Base-by-base conservation (phyloP, 139 green algal genomes). In the Chlorella sorokiniana region DNA sequence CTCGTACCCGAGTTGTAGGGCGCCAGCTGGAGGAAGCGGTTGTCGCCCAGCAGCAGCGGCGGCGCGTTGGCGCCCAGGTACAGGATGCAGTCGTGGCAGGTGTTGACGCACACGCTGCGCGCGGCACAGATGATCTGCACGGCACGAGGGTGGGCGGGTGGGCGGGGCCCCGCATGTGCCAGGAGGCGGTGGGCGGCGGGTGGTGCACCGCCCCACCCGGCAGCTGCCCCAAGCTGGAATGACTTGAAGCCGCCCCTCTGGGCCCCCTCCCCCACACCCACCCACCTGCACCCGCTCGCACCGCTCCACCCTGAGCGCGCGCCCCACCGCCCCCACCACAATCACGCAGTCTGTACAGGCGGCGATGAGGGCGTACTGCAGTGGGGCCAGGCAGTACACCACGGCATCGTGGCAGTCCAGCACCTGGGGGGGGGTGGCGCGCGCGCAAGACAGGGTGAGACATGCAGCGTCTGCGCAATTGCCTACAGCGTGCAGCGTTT, bases 311-410 rank as follows among this genome's bases (percentile, higher is more conserved):
- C 92, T 82, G 61, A 97, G 70, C 79, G 91, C 61, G 4, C 88
- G 79, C 1, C 91, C 89, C 51, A 91, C 92, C 16, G 94, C 91
- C 3, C 93, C 93, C 54, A 92, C 61, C 71, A 97, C 83, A 40
- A 95, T 85, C 25, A 97, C 91, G 88, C 93, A 96, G 87, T 98
- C 93, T 29, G 69, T 89, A 85, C 95, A 98, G 76, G 88, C 89
- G 38, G 83, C 88, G n/a, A 98, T 79, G 41, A 88, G 86, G 18
- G 88, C 91, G 37, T 88, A 88, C 79, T 94, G 86, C 76, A 98
- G 83, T 7, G 93, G 93, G 29, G 93, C 91, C 51, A 98, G 90
- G 14, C 89, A 77, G 83, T 98, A 98, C n/a, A 97, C 88, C 38
- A 94, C 82, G 2, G 88, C 88, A 76, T 98, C 95, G 73, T 95